These are phyloP conservation scores for Dendrobium nobile DNA, from an alignment of 106 monocot genomes.

Conservation along the genomic window DNA sequence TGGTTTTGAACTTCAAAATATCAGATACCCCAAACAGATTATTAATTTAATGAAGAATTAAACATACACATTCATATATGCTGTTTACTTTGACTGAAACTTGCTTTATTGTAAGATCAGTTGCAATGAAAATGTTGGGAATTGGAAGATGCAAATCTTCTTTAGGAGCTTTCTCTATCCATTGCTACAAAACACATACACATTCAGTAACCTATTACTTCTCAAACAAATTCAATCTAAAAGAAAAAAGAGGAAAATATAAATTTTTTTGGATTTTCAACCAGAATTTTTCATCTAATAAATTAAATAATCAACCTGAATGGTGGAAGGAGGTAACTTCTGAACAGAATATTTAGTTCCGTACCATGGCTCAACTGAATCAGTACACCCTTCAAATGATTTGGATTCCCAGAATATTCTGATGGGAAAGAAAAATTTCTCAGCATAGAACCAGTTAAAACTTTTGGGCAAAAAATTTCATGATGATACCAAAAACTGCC, in stretches of 20 bases:
- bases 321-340: slow-evolving; percentile 30
- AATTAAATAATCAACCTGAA: slow-evolving; percentile 47
- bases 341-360: slow-evolving; percentile 60
- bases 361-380: slow-evolving; percentile 83
- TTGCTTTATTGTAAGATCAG: slow-evolving; percentile 58
- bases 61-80: background rate
- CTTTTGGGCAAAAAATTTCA: background rate
- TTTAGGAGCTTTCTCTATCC: slow-evolving; percentile 64
- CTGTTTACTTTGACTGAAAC: slow-evolving; percentile 46
- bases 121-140: slow-evolving; percentile 83
- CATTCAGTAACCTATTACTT: background rate
- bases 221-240: slow-evolving; percentile 4
- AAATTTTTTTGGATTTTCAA: background rate
- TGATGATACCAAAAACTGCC: slow-evolving; percentile 1
- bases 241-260: background rate
- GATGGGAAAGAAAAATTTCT: slow-evolving; percentile 13
- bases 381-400: slow-evolving; percentile 68
- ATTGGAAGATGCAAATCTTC: slow-evolving; percentile 65
- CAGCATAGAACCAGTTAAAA: background rate
- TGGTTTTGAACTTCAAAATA: slow-evolving; percentile 25
- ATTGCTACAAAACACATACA: slow-evolving; percentile 49
- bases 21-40: slow-evolving; percentile 8
- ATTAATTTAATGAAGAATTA: background rate
- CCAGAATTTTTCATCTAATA: background rate
- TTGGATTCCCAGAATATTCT: slow-evolving; percentile 94